Evolutionary conservation across 805 yeast genomes (phyloP), one percentile per base, ranked within the genome.

Genomic region (Ogataea haglerorum): DNA sequence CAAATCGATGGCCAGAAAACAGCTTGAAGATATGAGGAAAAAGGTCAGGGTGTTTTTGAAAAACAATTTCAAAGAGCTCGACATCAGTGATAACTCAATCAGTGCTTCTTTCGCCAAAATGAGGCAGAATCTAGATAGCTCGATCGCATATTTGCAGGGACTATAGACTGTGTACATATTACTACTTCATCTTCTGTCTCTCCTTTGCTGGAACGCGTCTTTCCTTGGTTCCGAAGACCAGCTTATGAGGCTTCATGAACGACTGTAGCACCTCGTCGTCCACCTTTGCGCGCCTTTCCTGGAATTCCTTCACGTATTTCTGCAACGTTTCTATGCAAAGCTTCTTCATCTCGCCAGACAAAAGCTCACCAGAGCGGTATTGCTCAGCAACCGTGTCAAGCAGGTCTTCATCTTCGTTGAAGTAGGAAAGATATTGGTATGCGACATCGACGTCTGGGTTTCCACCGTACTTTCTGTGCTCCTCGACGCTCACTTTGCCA

Each of bases 371-470:
- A 36, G 70, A 65, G 60, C 71, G 78, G 68, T 93, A 93, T 29
- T 73, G 75, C 28, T 76, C 73, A 43, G 80, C 76, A 53, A 82
- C 68, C 34, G 73, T 66, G 40, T 70, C 72, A 55, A 93, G 72
- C 55, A 84, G 78, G 29, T 70, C 90, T 60, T 93, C 98, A 61
- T 91, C 98, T 51, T 88, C 86, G 35, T 78, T 68, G 74, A 93
- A 90, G 70, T 93, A 93, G 5, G 89, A 77, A 48, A 93, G 69
- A 62, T 93, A 93, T 68, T 93, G 98, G 69, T 71, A 93, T 2
- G 99, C 87, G 42, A 93, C 96, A 63, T 93, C 99, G 25, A 90
- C 83, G 50, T 91, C 97, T 34, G 96, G 95, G 60, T 93, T 75
- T 57, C 98, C 99, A 41, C 99, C 99, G 40, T 72, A 70, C 63